Evolutionary conservation across 2,329 filamentous ascomycete species (phyloP).

Genomic region (Pseudogymnoascus sp.): DNA sequence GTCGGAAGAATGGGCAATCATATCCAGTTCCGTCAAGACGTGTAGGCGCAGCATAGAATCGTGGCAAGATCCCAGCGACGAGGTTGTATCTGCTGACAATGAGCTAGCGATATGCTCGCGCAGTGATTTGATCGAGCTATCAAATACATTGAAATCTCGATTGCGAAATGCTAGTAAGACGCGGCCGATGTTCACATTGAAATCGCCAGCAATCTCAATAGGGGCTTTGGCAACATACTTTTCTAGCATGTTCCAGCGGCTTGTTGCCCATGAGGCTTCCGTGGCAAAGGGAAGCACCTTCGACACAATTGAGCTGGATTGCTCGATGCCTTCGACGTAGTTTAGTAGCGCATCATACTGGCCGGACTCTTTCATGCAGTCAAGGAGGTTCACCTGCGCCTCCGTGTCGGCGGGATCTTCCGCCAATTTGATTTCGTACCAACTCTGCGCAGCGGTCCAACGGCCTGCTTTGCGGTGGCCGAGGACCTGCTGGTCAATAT

Average conservation of each 20-base stretch:
- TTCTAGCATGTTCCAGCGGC: conserved; percentile 68
- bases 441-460: conserved; percentile 92
- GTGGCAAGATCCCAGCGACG: conserved; percentile 76
- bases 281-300: conserved; percentile 73
- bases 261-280: conserved; percentile 86
- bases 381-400: conserved; percentile 73
- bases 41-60: conserved; percentile 81
- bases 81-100: conserved; percentile 67
- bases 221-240: conserved; percentile 52
- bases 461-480: conserved; percentile 88
- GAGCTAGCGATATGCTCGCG: conserved; percentile 63
- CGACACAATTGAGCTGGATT: conserved; percentile 39
- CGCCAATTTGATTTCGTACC: conserved; percentile 88
- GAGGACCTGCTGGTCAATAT: conserved; percentile 86
- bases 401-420: conserved; percentile 70
- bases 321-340: conserved; percentile 70
- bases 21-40: conserved; percentile 77
- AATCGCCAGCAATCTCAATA: conserved; percentile 47
- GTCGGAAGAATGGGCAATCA: conserved; percentile 49
- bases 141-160: conserved; percentile 44
- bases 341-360: conserved; percentile 86
- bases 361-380: conserved; percentile 88
- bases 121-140: conserved; percentile 51
- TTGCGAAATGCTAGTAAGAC: conserved; percentile 53
- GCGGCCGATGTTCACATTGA: conserved; percentile 73